Evolutionary conservation across 2,329 filamentous ascomycete genomes (phyloP), one percentile per base, ranked within the genome.

Genomic region (Fusarium musae): DNA sequence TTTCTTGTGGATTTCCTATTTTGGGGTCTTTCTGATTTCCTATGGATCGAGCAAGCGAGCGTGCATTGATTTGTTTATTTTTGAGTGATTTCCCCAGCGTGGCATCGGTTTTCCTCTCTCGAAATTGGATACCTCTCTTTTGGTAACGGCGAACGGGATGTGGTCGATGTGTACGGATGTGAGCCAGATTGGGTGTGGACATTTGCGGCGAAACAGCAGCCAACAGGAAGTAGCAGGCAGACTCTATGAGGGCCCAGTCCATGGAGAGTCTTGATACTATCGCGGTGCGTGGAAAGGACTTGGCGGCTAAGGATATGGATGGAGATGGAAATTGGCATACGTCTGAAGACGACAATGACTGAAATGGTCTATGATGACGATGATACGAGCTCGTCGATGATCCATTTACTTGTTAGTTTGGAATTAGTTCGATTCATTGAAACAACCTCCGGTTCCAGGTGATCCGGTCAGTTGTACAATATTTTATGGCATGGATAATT

Each of bases 1-100:
- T 76, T 76, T 72, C 75, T 73, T 74, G 75, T 75, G 76, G 74
- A 74, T 78, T 79, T 75, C 77, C 74, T 77, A 73, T 63, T 73
- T 79, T 78, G 76, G 77, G 71, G 77, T 74, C 74, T 72, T 71
- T 75, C 73, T 76, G 70, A 78, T 79, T 79, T 78, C 75, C 74
- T 78, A 75, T 75, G 78, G 80, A 80, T 80, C 74, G 79, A 82
- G 78, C 80, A 78, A 82, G 80, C 79, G 78, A 80, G 79, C 79
- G 77, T 75, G 78, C 72, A 75, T 79, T 79, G 77, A 78, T 78
- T 79, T 78, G 40, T 64, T 69, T 76, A 26, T 26, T 77, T 69
- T 69, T 77, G 75, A 75, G 61, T 80, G 79, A 80, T 80, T 78
- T 76, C 66, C 65, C 74, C 67, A 77, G 63, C 59, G 77, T 79